Evolutionary conservation across 2,329 filamentous ascomycete species (phyloP).

Genomic region (Penicillium occitanis): DNA sequence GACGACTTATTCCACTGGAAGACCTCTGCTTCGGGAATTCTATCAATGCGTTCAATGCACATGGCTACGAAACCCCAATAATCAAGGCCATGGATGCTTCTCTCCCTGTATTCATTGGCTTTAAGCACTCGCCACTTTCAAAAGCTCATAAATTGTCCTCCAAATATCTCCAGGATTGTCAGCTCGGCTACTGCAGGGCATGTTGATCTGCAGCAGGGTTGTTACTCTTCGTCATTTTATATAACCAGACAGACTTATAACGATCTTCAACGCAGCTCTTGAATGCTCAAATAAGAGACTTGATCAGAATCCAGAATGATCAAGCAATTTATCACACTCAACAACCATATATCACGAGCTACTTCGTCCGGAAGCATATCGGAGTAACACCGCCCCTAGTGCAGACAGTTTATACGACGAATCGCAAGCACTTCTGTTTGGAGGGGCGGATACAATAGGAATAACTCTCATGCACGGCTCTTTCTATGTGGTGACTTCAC

Average conservation of each 20-base stretch:
- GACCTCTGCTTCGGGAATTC: constrained; percentile 28
- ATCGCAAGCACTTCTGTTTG: constrained; percentile 49
- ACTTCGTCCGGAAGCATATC: constrained; percentile 32
- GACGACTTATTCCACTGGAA: not conserved
- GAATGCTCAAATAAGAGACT: constrained; percentile 26
- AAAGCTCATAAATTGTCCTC: constrained; percentile 41
- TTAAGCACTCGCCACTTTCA: constrained; percentile 31
- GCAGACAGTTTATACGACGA: constrained; percentile 45
- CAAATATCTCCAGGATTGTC: constrained; percentile 36
- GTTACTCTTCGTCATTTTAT: not conserved
- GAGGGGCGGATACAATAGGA: constrained; percentile 48
- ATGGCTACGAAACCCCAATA: constrained; percentile 26
- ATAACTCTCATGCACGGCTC: constrained; percentile 39
- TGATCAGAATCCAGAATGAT: constrained; percentile 28
- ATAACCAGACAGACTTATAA: not conserved
- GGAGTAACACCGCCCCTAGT: constrained; percentile 34
- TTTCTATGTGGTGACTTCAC: constrained; percentile 33
- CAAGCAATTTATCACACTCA: constrained; percentile 31
- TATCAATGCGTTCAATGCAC: constrained; percentile 26
- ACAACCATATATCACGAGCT: constrained; percentile 41
- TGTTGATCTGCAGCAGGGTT: constrained; percentile 36
- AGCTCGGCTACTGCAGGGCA: constrained; percentile 40
- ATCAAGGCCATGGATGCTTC: constrained; percentile 28
- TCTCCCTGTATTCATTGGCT: constrained; percentile 23
- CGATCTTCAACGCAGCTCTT: constrained; percentile 24